Evolutionary conservation across 1,284 basidiomycete species (phyloP).

Genomic region (Xerocomus nothofagi): DNA sequence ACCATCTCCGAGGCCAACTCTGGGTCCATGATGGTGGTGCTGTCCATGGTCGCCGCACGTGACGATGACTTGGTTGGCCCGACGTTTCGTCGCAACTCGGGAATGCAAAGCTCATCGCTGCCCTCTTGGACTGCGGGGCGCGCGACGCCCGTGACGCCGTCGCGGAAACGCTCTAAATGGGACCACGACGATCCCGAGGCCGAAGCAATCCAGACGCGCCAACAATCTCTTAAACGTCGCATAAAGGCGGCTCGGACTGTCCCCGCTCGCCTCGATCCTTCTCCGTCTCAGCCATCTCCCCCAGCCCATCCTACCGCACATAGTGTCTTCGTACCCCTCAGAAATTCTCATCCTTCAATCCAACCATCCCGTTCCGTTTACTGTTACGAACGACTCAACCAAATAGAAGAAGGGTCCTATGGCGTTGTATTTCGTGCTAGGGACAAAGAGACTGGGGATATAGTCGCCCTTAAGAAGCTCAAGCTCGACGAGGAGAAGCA

Average conservation of each 20-base stretch:
- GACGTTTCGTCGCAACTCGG: neutral
- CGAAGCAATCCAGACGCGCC: slow-evolving; percentile 31
- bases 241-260: slow-evolving; percentile 37
- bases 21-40: slow-evolving; percentile 22
- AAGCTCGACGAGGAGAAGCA: slow-evolving; percentile 98
- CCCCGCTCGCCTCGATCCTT: slow-evolving; percentile 14
- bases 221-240: slow-evolving; percentile 48
- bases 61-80: slow-evolving; percentile 1
- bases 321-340: slow-evolving; percentile 72
- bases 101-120: slow-evolving; percentile 14
- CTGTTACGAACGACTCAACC: slow-evolving; percentile 91
- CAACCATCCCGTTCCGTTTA: slow-evolving; percentile 88
- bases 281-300: slow-evolving; percentile 16
- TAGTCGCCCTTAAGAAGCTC: slow-evolving; percentile 96
- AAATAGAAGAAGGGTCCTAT: slow-evolving; percentile 99
- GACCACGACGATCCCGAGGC: slow-evolving; percentile 51
- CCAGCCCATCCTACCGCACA: slow-evolving; percentile 34
- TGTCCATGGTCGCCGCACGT: slow-evolving; percentile 26
- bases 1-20: slow-evolving; percentile 27
- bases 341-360: slow-evolving; percentile 75
- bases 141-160: slow-evolving; percentile 44
- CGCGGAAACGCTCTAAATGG: slow-evolving; percentile 74
- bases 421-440: slow-evolving; percentile 95
- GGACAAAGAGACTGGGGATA: slow-evolving; percentile 91
- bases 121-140: slow-evolving; percentile 7